Base-by-base conservation (phyloP, 2,329 filamentous ascomycete genomes). In the Trichoderma aggressivum region DNA sequence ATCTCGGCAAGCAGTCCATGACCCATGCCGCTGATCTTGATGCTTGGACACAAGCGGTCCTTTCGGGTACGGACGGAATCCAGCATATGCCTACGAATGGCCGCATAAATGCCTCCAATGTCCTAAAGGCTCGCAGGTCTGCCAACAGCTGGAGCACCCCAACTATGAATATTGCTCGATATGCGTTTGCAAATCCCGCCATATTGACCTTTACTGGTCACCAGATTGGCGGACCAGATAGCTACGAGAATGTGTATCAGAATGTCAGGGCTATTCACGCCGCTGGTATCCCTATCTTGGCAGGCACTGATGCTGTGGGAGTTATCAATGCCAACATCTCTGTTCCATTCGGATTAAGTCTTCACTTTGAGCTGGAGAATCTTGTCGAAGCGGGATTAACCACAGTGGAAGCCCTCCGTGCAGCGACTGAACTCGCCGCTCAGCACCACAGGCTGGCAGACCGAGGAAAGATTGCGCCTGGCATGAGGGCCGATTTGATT, bases 141-240 rank as follows among this genome's bases (percentile, higher is more conserved):
- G 12, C 64, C 6, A 34, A 24, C n/a, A 60, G n/a, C 8, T 68
- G 64, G 64, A 68, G 64, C 10, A 68, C 64, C 10, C 64, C 64
- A 26, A 68, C 64, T 6, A 68, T 68, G 64, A 68, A 68, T 11
- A 68, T 68, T 60, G 64, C 64, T 12, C 36, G 64, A 32, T 68
- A 68, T 21, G 64, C 55, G 12, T 68, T 68, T 18, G 28, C 64
- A 11, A 60, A 68, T 2, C 53, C 36, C 24, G 53, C n/a, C 1
- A 12, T 68, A 2, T 60, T 68, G n/a, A 24, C n/a, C 3, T 68
- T 68, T 30, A 47, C 36, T 3, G 64, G 64, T 30, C 64, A 68
- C 16, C 24, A 50, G 5, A 43, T 68, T 21, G 64, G 64, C 14
- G 64, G 64, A 4, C 64, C 64, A 8, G 64, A 68, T 7, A 68